Base-by-base conservation (phyloP, 2,329 filamentous ascomycete species). In the Phialophora macrospora region DNA sequence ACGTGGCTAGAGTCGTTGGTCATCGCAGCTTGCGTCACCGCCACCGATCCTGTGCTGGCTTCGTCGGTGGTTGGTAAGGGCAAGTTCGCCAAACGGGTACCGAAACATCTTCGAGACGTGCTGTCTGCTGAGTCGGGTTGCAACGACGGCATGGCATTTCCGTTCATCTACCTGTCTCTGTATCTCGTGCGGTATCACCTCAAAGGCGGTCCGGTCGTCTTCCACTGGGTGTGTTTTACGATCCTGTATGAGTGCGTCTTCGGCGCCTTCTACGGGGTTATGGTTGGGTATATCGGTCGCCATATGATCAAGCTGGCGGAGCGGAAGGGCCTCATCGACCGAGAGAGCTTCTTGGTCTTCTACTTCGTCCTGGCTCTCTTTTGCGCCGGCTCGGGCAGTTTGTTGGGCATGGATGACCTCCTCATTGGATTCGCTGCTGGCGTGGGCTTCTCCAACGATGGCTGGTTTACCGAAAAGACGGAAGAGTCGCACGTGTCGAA, bases 131-230 rank as follows among this genome's bases (percentile, higher is more conserved):
- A 99, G 80, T 99, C 95, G 7, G 95, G 95, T 32, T 99, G 95
- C 81, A 99, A 99, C 84, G 95, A 99, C 77, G 95, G 95, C 79
- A 99, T 99, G 95, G 95, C 95, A 1, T 99, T 99, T 75, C 95
- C 95, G 0, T 99, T 99, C 77, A 87, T 99, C 73, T 99, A 99
- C 76, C 84, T 99, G 32, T 89, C 91, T 0, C 82, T 97, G 32
- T 98, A 97, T 78, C 85, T 98, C 55, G 91, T 98, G 71, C 87
- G 90, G 71, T 97, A 94, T 76, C 83, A 89, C 68, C 87, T 87
- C 30, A 78, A 90, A 71, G 87, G 90, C 4, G 79, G 80, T 55
- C 78, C 90, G 61, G 91, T 96, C 49, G 86, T 89, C 17, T 89
- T 89, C 68, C 88, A 98, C 79, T 99, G 93, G 89, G 86, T 98